Conservation (phyloP, 768 basidiomycete species). For the Psilocybe azurescens region DNA sequence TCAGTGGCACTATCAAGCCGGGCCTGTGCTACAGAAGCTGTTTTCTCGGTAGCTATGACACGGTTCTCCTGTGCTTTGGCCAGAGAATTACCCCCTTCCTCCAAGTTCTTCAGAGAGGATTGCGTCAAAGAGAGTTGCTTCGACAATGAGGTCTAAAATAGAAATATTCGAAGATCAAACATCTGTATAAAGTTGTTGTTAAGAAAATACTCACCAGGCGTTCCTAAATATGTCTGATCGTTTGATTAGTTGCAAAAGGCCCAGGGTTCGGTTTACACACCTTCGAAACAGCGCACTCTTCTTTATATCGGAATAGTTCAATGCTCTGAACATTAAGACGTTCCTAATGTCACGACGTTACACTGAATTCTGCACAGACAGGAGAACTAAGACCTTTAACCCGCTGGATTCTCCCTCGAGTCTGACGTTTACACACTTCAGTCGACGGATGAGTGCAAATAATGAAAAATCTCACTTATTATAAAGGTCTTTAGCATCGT, state of each 20-base stretch:
- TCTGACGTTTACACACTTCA: background rate
- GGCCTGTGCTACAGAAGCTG: constrained; percentile 18
- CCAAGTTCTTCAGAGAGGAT: constrained; percentile 13
- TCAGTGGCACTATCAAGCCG: constrained; percentile 19
- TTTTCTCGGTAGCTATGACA: constrained; percentile 31
- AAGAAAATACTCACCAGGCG: constrained; percentile 1
- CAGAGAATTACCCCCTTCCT: constrained; percentile 31
- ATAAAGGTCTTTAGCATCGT: background rate
- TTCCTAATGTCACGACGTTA: constrained; percentile 7
- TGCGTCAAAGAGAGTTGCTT: background rate
- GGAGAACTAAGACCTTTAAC: constrained; percentile 12
- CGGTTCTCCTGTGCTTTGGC: constrained; percentile 32
- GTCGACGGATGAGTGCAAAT: background rate
- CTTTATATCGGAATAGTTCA: constrained; percentile 25
- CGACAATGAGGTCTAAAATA: background rate
- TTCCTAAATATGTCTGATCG: constrained; percentile 7
- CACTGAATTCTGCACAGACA: no score
- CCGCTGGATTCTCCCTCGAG: background rate
- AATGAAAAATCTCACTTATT: background rate
- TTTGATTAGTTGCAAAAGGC: background rate
- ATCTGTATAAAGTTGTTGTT: background rate
- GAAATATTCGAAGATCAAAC: background rate
- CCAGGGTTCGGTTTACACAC: background rate
- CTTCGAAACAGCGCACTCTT: constrained; percentile 19
- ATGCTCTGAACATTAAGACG: constrained; percentile 24